Conservation (phyloP, 1,139 yeast genomes). For the Yamadazyma pseudoaaseri region DNA sequence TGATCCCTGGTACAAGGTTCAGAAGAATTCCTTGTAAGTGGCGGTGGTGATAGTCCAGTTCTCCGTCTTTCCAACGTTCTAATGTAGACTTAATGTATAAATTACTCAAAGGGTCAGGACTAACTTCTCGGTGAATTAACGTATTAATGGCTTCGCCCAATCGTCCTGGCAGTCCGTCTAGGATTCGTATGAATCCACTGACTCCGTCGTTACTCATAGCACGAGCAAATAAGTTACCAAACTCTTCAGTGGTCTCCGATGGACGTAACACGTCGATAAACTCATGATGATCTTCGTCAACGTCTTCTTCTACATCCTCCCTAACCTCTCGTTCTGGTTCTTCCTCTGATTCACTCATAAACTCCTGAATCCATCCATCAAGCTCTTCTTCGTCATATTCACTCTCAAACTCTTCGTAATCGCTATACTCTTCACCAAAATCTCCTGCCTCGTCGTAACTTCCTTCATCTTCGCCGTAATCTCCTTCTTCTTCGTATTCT, state of each 20-base stretch:
- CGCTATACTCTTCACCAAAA: slow-evolving; percentile 27
- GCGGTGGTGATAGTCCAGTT: slow-evolving; percentile 48
- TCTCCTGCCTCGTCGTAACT: slow-evolving; percentile 10
- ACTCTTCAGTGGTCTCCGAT: slow-evolving; percentile 17
- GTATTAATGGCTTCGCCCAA: slow-evolving; percentile 30
- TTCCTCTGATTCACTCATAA: slow-evolving; percentile 11
- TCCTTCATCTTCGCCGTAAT: slow-evolving; percentile 15
- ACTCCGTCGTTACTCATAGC: slow-evolving; percentile 15
- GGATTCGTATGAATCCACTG: slow-evolving; percentile 17
- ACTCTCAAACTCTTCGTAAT: slow-evolving; percentile 25
- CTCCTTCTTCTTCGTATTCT: not conserved
- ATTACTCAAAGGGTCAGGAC: slow-evolving; percentile 18
- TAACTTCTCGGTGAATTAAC: slow-evolving; percentile 19
- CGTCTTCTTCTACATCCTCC: not conserved
- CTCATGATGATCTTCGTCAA: slow-evolving; percentile 1
- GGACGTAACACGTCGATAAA: slow-evolving; percentile 23
- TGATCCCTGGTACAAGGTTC: slow-evolving; percentile 50
- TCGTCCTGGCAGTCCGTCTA: slow-evolving; percentile 5
- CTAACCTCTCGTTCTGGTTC: slow-evolving; percentile 3
- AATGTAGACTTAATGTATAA: slow-evolving; percentile 53
- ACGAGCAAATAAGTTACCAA: slow-evolving; percentile 18
- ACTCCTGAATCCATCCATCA: slow-evolving; percentile 47
- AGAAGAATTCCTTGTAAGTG: slow-evolving; percentile 37
- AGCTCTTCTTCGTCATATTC: slow-evolving; percentile 42
- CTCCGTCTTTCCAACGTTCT: slow-evolving; percentile 70